Evolutionary conservation across 1,284 basidiomycete species (phyloP), one percentile per base, ranked within the genome.

Genomic region (Ganoderma multipileum): DNA sequence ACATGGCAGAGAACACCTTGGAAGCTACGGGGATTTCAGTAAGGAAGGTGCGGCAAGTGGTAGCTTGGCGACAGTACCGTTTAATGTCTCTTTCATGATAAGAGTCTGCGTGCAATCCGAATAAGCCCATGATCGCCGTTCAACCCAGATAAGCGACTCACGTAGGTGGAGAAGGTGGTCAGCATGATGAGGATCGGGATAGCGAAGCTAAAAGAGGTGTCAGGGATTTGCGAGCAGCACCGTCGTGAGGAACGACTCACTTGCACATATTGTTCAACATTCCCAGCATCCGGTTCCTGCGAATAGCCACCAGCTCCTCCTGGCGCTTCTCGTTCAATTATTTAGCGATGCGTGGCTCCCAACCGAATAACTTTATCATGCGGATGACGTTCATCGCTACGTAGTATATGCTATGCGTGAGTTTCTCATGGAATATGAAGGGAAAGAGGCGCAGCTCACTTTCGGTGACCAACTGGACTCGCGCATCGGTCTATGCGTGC

Each of bases 111-210:
- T 14, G 5, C 20, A 36, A 62, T 8, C 44, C n/a, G 28, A 23
- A 16, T 18, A 20, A 38, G 38, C 4, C 6, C 26, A 9, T 18
- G 33, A 33, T 20, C 14, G 14, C 28, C 14, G 12, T 3, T 7
- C 20, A 3, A 50, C 20, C 20, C 18, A n/a, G 18, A 6, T 16
- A n/a, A 36, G 36, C 2, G 74, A 8, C 80, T 63, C 67, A 82
- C 81, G 74, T 87, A 92, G 42, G 87, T 86, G 8, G 85, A 84
- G 76, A 89, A 94, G 0, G 92, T 92, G 23, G 85, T 83, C 44
- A 89, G 76, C 86, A 93, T 94, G 18, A 88, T 89, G 44, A 89
- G 71, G 4, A 91, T 80, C 0, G 93, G 91, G 44, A 93, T 86
- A 52, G 88, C 63, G 71, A 83, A 87, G 77, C 89, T 91, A 11